Base-by-base conservation (phyloP, 805 yeast genomes). In the Yueomyces sp. region DNA sequence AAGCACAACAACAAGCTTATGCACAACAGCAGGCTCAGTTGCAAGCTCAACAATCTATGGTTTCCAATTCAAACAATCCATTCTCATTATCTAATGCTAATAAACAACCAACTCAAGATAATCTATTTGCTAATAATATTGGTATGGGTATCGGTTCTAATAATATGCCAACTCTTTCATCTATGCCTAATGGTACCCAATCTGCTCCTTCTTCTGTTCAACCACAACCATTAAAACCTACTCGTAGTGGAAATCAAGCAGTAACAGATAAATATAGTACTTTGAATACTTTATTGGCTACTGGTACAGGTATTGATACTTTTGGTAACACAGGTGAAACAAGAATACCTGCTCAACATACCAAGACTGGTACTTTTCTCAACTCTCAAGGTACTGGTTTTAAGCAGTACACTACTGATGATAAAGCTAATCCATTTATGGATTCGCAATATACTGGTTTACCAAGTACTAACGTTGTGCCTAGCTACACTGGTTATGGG, bases 321-420 rank as follows among this genome's bases (percentile, higher is more conserved):
- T 92, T 85, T 62, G 66, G 68, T 51, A 63, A 60, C 44, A 59
- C 59, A 3, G 64, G 66, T 40, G 59, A 60, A 12, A 52, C 70
- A 5, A 79, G 96, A 66, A 75, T 90, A 44, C 95, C 97, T 3
- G 94, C 94, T 40, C 96, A 90, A 57, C 90, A 84, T 60, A 90
- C 96, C 1, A 76, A 74, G 51, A 79, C 92, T 2, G 79, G 81
- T 4, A 79, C 76, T 19, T 87, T 88, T 59, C 73, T 90, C 53
- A 86, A 84, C 63, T 84, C 95, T 28, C 80, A 84, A 48, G 96
- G 96, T 54, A 84, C 90, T 5, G 95, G 95, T 33, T 75, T 68
- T 54, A 76, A 67, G 52, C 81, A 76, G 52, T 68, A 66, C 37
- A 48, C 57, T 11, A 59, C 64, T 28, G 66, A 64, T 38, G 59